Base-by-base conservation (phyloP, 1,284 basidiomycete genomes). In the Takashimella tepidaria region DNA sequence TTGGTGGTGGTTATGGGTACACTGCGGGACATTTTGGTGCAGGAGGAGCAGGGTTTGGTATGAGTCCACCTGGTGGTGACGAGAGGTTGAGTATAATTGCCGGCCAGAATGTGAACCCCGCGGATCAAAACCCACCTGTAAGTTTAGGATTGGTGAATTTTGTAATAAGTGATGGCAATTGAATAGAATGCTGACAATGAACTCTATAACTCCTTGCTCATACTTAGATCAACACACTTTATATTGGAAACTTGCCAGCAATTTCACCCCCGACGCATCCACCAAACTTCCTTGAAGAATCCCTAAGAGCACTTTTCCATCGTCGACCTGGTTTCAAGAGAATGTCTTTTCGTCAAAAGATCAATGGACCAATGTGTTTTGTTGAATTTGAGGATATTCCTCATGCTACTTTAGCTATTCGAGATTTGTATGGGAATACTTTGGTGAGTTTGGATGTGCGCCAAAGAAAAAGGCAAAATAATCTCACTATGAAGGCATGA, bases 301-400 rank as follows among this genome's bases (percentile, higher is more conserved):
- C 83, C 45, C 79, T 98, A 16, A 81, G 89, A 55, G 83, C 84
- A 37, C 77, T 95, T 45, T 98, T 98, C 73, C 80, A 82, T 41
- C 80, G 80, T 37, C 85, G 85, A 42, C 82, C 83, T 1, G 93
- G 93, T 3, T 98, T 86, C 77, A 86, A 90, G 54, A 88, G 93
- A 66, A 82, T 98, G 62, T 92, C 87, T 65, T 98, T 92, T 79
- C 81, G 92, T 55, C 90, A 95, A 71, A 98, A 98, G 79, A 88
- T 83, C 69, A 93, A 92, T 63, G 91, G 92, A 1, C 92, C 92
- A 3, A 96, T 96, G 93, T 97, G 92, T 74, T 96, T 97, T 73
- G 89, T 92, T 47, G 90, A 92, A 86, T 98, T 97, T 64, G 90
- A 95, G 59, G 91, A 92, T 70, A 91, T 97, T 21, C 76, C 80